Base-by-base conservation (phyloP, 148 eudicot genomes). In the Cornus suecica region DNA sequence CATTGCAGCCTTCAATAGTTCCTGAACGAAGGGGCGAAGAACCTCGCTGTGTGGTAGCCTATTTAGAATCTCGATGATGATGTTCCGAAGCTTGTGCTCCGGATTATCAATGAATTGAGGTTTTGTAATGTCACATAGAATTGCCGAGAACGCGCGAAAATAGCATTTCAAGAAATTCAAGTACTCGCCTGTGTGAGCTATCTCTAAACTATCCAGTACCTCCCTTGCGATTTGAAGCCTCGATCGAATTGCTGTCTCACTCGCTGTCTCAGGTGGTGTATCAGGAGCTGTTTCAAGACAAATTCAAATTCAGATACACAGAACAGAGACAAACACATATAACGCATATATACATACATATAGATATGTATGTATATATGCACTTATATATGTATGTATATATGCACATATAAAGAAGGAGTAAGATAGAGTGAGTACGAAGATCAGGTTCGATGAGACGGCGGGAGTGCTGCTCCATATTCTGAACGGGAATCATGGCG, bases 1-100 rank as follows among this genome's bases (percentile, higher is more conserved):
- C 99, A 94, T 92, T 72, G 97, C 94, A 48, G 92, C 94, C 85
- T 90, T 92, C 51, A 94, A 82, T 66, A 94, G 84, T 67, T 94
- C 96, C 85, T 88, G 97, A 30, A 94, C 97, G 66, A 90, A 92
- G 69, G 97, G 96, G 8, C 99, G 84, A 26, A 94, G 92, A 69
- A 94, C 99, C 83, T 94, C 99, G 28, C 94, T 92, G 65, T 94
- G 99, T 10, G 99, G 99, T n/a, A 94, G 84, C 24, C 99, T 94
- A 64, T 92, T 92, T 65, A 94, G 87, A 27, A 92, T 94, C 84
- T 94, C 99, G 26, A 94, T 85, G 63, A 94, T 88, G n/a, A 94
- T 75, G 80, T 94, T 92, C 5, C 99, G 84, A 20, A 94, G 90
- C 84, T 92, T 92, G 87, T 94, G 99, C 72, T 94, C 99, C 1